These are phyloP conservation scores for Caryopteris hybrid DNA, from an alignment of 305 asterid genomes.

Conservation along the genomic window DNA sequence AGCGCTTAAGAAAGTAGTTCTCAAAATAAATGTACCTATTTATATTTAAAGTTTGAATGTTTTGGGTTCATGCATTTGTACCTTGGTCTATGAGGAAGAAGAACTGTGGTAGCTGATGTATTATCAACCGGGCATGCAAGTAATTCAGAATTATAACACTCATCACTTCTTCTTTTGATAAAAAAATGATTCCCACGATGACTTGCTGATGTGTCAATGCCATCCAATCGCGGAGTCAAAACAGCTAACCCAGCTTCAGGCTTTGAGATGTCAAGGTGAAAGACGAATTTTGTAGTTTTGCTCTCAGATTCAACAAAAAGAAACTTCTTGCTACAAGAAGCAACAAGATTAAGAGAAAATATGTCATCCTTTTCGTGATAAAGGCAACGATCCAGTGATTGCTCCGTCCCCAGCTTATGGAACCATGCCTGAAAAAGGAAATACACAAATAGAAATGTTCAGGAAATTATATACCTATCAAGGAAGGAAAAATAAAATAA, in stretches of 20 bases:
- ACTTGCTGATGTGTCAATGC: constrained; percentile 79
- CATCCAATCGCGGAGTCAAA: constrained; percentile 74
- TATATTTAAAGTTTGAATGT: constrained; percentile 1
- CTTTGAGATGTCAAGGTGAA: constrained; percentile 68
- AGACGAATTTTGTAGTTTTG: constrained; percentile 78
- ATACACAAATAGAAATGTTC: constrained; percentile 11
- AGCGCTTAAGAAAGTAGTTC: background rate
- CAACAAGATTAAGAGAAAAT: constrained; percentile 67
- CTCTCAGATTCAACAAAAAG: constrained; percentile 79
- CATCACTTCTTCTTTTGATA: constrained; percentile 73
- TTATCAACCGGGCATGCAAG: constrained; percentile 76
- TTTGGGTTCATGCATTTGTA: constrained; percentile 22
- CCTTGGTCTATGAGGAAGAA: constrained; percentile 93
- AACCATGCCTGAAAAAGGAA: constrained; percentile 69
- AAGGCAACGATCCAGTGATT: constrained; percentile 68
- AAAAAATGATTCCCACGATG: constrained; percentile 92
- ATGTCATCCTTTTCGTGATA: constrained; percentile 87
- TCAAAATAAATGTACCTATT: background rate
- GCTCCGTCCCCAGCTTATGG: constrained; percentile 74
- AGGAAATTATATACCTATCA: constrained; percentile 7
- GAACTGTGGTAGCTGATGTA: constrained; percentile 50
- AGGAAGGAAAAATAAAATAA: background rate
- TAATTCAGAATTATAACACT: constrained; percentile 79
- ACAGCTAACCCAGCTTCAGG: constrained; percentile 57
- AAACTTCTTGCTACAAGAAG: constrained; percentile 88